These are phyloP conservation scores for Articulospora tetracladia DNA, from an alignment of 495 filamentous ascomycete species.

Conservation along the genomic window DNA sequence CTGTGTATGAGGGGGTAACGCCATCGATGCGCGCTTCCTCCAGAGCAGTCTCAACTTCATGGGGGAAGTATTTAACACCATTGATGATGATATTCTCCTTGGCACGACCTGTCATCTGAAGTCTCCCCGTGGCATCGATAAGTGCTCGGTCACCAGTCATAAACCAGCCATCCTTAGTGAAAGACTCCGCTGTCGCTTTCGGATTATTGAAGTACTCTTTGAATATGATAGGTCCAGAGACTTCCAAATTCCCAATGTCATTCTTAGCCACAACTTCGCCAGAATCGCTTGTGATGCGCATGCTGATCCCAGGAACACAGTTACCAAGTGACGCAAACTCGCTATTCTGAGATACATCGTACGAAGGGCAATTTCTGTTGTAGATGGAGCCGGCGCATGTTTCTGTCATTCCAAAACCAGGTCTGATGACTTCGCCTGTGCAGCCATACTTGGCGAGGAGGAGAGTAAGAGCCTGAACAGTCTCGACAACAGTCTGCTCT, in stretches of 20 bases:
- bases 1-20: not conserved
- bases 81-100: constrained; percentile 71
- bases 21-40: constrained; percentile 36
- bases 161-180: constrained; percentile 74
- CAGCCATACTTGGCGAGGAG: constrained; percentile 32
- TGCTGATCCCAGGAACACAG: constrained; percentile 32
- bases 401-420: constrained; percentile 81
- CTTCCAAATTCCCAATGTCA: constrained; percentile 70
- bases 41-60: constrained; percentile 40
- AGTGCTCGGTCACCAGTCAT: constrained; percentile 68
- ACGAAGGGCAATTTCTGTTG: constrained; percentile 56
- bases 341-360: constrained; percentile 67
- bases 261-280: constrained; percentile 22
- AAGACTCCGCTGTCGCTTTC: constrained; percentile 55
- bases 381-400: constrained; percentile 35
- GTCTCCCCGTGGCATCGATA: constrained; percentile 51
- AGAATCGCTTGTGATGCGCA: constrained; percentile 25
- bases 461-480: constrained; percentile 24
- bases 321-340: constrained; percentile 72
- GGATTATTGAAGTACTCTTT: constrained; percentile 68
- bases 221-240: constrained; percentile 74
- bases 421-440: constrained; percentile 37
- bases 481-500: constrained; percentile 34
- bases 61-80: constrained; percentile 40
- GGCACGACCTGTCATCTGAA: constrained; percentile 70